Conservation (phyloP, 345 rosid species). For the Limnanthes douglasii region DNA sequence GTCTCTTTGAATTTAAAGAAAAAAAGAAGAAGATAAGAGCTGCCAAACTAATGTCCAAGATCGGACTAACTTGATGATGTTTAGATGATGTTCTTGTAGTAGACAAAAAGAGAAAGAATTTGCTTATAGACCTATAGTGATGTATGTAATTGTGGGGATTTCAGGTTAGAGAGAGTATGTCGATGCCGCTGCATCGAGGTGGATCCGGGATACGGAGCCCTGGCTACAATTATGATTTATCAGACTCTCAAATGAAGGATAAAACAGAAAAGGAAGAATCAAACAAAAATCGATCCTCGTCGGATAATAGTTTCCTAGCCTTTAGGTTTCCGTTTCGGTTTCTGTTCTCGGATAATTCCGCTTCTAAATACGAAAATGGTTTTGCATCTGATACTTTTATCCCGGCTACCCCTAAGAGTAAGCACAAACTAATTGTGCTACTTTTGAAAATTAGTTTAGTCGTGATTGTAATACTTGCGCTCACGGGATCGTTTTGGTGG, state of each 20-base stretch:
- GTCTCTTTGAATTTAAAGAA: no score
- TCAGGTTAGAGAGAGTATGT: slow-evolving; percentile 31
- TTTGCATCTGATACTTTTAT: slow-evolving; percentile 36
- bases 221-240: slow-evolving; percentile 36
- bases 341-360: slow-evolving; percentile 29
- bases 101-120: no score
- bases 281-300: slow-evolving; percentile 40
- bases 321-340: slow-evolving; percentile 46
- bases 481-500: slow-evolving; percentile 92
- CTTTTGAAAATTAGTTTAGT: slow-evolving; percentile 61
- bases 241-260: slow-evolving; percentile 74
- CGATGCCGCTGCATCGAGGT: slow-evolving; percentile 77
- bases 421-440: slow-evolving; percentile 40
- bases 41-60: no score
- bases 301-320: slow-evolving; percentile 18
- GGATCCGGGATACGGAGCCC: slow-evolving; percentile 45
- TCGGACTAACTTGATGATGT: background rate
- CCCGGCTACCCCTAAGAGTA: slow-evolving; percentile 32
- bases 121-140: background rate
- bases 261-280: slow-evolving; percentile 53
- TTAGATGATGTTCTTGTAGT: background rate
- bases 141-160: slow-evolving; percentile 9
- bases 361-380: slow-evolving; percentile 63
- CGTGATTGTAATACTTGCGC: slow-evolving; percentile 46
- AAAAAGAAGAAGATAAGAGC: no score